A percentile compares a stretch with the other conserved stretches of the same genome.
These are phyloP conservation scores for Cystobasidium sp. DNA, from an alignment of 1,284 basidiomycete species.

Conservation along the genomic window DNA sequence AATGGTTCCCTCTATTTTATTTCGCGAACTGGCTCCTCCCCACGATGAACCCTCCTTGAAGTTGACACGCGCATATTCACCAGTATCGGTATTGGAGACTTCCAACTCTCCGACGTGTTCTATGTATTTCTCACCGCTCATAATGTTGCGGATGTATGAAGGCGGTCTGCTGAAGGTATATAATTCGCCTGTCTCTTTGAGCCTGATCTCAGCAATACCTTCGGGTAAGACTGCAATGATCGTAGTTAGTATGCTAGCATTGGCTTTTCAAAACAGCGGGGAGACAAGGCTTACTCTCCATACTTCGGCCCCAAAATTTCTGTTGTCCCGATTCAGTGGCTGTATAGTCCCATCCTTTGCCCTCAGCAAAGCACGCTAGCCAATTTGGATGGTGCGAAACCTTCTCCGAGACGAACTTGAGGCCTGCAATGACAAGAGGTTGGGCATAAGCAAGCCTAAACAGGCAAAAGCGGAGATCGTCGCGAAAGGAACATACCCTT, in stretches of 20 bases:
- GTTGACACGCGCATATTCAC: slow-evolving; percentile 67
- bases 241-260: background rate
- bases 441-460: too few species aligned
- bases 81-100: slow-evolving; percentile 67
- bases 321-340: slow-evolving; percentile 76
- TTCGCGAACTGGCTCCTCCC: slow-evolving; percentile 59
- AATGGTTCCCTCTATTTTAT: slow-evolving; percentile 71
- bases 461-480: slow-evolving; percentile 54
- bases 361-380: slow-evolving; percentile 81
- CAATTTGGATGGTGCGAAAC: slow-evolving; percentile 79
- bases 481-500: too few species aligned
- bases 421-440: too few species aligned
- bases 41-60: slow-evolving; percentile 73
- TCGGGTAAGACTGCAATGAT: slow-evolving; percentile 34
- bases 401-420: slow-evolving; percentile 81
- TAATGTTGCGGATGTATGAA: slow-evolving; percentile 79
- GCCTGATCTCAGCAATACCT: slow-evolving; percentile 44
- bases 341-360: slow-evolving; percentile 72
- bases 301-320: slow-evolving; percentile 75
- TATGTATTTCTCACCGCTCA: slow-evolving; percentile 87
- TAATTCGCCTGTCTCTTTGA: slow-evolving; percentile 48
- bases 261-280: too few species aligned
- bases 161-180: slow-evolving; percentile 66
- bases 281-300: slow-evolving; percentile 51
- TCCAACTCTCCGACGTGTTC: slow-evolving; percentile 73